Evolutionary conservation across 163 green algal genomes (phyloP), one percentile per base, ranked within the genome.

Genomic region (Scenedesmus sp.): DNA sequence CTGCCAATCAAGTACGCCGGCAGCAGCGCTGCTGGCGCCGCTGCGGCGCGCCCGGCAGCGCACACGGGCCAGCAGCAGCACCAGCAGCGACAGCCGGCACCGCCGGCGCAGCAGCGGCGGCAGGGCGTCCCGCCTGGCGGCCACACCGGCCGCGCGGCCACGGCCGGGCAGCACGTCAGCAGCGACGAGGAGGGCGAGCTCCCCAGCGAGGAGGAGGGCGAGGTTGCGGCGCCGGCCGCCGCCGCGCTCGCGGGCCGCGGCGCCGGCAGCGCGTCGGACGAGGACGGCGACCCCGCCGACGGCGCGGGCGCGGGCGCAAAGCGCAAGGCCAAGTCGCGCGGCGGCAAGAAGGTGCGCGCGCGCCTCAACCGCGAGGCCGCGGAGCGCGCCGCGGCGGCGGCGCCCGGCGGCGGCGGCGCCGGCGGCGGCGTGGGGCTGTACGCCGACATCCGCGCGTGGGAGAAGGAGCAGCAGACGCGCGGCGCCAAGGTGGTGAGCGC

Each of bases 151-250:
- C 36, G 28, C 11, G 26, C 20, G 20, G 26, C 5, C 50, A 58
- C 5, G 13, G 26, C 10, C 56, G 39, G 56, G n/a, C 24, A 64
- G 28, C 56, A 44, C 47, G 45, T 5, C 45, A 60, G 64, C 64
- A 74, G 64, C 29, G 64, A 60, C 33, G 64, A 72, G 24, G 63
- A 72, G n/a, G 63, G 63, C 2, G 63, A 72, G 63, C 26, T 72
- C 26, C 22, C 42, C 63, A 57, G 63, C 22, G 36, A 64, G 3
- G 39, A 11, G 20, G 63, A 72, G 17, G 42, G 34, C n/a, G 24
- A 22, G n/a, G 13, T 17, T 42, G 9, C 44, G 10, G 45, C 64
- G 47, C 45, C 26, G 28, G 64, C 64, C 56, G 17, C 42, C 57
- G 63, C 39, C 29, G 63, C n/a, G n/a, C n/a, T n/a, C n/a, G n/a